These are phyloP conservation scores for Mycosarcoma mackinlayi DNA, from an alignment of 1,284 basidiomycete species.

Conservation along the genomic window DNA sequence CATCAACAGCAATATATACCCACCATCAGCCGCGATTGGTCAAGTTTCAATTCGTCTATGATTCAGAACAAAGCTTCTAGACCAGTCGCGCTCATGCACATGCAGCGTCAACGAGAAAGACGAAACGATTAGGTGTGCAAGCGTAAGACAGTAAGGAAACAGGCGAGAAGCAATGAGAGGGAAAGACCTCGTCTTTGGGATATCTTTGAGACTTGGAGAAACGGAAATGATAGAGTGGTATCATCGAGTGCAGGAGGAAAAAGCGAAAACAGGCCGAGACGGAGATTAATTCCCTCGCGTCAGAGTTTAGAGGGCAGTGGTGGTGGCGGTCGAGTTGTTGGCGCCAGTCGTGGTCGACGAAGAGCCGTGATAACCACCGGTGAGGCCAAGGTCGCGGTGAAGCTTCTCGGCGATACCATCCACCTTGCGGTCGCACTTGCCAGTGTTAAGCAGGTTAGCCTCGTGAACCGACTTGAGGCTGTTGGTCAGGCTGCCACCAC, in stretches of 20 bases:
- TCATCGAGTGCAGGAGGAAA: conserved; percentile 8
- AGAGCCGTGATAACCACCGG: conserved; percentile 7
- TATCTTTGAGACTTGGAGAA: conserved; percentile 15
- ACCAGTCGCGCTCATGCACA: no score
- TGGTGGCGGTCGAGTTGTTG: conserved; percentile 17
- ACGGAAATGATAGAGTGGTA: conserved; percentile 22
- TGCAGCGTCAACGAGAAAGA: no score
- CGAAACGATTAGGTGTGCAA: conserved; percentile 1
- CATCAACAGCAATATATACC: conserved; percentile 5
- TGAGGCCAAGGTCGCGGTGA: conserved; percentile 48
- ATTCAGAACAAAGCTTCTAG: no score
- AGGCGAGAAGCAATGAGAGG: neutral
- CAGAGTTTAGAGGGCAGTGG: conserved; percentile 24
- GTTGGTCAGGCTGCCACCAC: conserved; percentile 59
- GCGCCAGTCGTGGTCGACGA: conserved; percentile 6
- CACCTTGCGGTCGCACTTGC: conserved; percentile 59
- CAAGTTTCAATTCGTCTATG: no score
- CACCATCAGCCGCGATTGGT: neutral
- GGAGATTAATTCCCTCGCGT: no score
- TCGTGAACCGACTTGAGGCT: conserved; percentile 45
- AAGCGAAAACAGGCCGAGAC: conserved; percentile 1
- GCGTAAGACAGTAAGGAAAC: neutral
- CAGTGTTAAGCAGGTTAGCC: conserved; percentile 59
- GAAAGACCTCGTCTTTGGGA: neutral
- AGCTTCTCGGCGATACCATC: conserved; percentile 60